These are phyloP conservation scores for Candida sakaeoensis DNA, from an alignment of 805 yeast species.

Conservation along the genomic window DNA sequence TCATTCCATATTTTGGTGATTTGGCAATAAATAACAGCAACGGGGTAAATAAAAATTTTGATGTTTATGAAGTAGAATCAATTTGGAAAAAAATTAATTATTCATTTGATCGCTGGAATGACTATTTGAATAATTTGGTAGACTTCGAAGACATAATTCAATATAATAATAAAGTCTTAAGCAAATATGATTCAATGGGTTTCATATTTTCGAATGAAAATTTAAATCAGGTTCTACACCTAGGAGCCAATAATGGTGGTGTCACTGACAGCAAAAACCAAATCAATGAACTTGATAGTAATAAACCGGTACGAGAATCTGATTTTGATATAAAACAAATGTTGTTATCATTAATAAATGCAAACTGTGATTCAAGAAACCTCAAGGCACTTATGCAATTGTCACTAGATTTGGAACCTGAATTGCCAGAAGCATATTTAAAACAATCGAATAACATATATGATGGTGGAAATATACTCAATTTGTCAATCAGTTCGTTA, in stretches of 20 bases:
- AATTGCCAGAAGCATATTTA: conserved; percentile 39
- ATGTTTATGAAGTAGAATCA: conserved; percentile 56
- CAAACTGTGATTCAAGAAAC: conserved; percentile 42
- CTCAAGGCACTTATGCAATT: conserved; percentile 56
- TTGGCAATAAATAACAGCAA: conserved; percentile 48
- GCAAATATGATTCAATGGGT: conserved; percentile 39
- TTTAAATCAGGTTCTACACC: conserved; percentile 38
- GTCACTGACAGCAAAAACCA: conserved; percentile 9
- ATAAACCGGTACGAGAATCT: not conserved
- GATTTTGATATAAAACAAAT: conserved; percentile 29
- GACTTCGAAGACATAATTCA: conserved; percentile 40
- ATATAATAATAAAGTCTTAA: conserved; percentile 38
- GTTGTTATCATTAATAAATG: conserved; percentile 44
- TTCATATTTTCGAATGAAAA: conserved; percentile 42
- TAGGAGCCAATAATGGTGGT: conserved; percentile 36
- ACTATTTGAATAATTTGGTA: conserved; percentile 50
- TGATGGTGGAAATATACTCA: conserved; percentile 3
- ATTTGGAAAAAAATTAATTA: conserved; percentile 65
- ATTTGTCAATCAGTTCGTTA: conserved; percentile 11
- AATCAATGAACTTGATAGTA: conserved; percentile 6
- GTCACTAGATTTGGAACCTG: conserved; percentile 65
- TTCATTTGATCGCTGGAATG: conserved; percentile 81
- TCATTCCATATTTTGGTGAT: conserved; percentile 90
- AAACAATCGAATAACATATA: conserved; percentile 9
- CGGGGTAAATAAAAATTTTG: conserved; percentile 12